Conservation (phyloP, 306 rosid genomes). For the Quercus parvula region DNA sequence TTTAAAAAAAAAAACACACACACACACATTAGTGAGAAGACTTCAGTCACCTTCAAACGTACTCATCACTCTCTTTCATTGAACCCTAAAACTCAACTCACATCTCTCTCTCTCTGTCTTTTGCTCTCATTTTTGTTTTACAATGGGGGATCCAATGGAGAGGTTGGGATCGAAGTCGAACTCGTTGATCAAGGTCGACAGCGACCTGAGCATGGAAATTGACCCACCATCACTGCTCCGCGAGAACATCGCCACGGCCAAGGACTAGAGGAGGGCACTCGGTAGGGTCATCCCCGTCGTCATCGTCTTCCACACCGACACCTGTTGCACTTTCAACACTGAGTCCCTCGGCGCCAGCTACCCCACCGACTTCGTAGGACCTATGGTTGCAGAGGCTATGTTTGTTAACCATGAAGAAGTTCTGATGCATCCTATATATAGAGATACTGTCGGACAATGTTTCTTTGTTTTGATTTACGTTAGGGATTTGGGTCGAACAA, state of each 20-base stretch:
- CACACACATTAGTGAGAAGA: too few relatives aligned
- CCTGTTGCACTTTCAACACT: conserved; percentile 81
- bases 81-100: too few relatives aligned
- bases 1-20: too few relatives aligned
- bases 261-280: conserved; percentile 87
- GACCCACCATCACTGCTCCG: conserved; percentile 54
- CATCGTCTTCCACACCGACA: conserved; percentile 74
- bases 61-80: too few relatives aligned
- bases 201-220: conserved; percentile 74
- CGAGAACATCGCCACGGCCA: conserved; percentile 70
- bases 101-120: too few relatives aligned
- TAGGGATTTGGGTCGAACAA: too few relatives aligned
- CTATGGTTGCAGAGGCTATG: conserved; percentile 94
- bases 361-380: conserved; percentile 95
- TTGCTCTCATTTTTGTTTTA: not conserved
- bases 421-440: conserved; percentile 80
- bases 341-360: conserved; percentile 78
- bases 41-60: too few relatives aligned
- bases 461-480: too few relatives aligned
- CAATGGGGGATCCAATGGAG: conserved; percentile 64
- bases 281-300: conserved; percentile 82
- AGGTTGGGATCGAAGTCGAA: conserved; percentile 55
- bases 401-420: conserved; percentile 91
- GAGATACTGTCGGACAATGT: conserved; percentile 63
- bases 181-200: conserved; percentile 41